Evolutionary conservation across 2,329 filamentous ascomycete genomes (phyloP), one percentile per base, ranked within the genome.

Genomic region (Acrodontium crateriforme): DNA sequence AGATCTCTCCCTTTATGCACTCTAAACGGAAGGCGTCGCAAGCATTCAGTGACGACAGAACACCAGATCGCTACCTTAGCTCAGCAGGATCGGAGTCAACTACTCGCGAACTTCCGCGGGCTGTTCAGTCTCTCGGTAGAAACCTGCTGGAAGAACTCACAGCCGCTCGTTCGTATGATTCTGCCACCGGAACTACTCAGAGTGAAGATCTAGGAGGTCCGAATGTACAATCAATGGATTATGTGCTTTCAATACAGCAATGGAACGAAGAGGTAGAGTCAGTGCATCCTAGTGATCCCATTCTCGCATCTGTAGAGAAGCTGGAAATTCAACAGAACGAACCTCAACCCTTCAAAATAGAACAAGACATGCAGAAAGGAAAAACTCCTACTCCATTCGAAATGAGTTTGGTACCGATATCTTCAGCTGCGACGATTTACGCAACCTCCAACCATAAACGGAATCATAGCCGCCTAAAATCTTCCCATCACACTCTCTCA

Each of bases 81-180:
- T 37, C 34, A 10, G 22, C 28, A 10, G 20, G 29, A n/a, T 42
- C 35, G 21, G 19, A 24, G 13, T 14, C 26, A 3, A 41, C 37
- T 11, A 27, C 31, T 5, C 30, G 35, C 18, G 31, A 44, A 9
- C 39, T 45, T 30, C 40, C 40, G 11, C 42, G 42, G 5, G 31
- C 45, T 12, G 49, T 40, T 14, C 39, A 40, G 16, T 35, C 33
- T 4, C 22, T 35, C 8, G 47, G 49, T 14, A 41, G 48, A 18
- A 54, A 50, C 26, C 36, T 54, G 4, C 44, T 53, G 36, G 49
- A 54, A 21, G 51, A 54, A 35, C 32, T 54, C 10, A 37, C 36
- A 8, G 40, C 46, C 11, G 39, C 38, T 7, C 36, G 36, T 14
- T 38, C 32, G 9, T 6, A 16, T 18, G 28, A 29, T 6, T 16